Percentiles rank a stretch among this genome's conserved stretches.
Evolutionary conservation across 2,329 filamentous ascomycete genomes (phyloP).

Genomic region (Didymella pomorum): DNA sequence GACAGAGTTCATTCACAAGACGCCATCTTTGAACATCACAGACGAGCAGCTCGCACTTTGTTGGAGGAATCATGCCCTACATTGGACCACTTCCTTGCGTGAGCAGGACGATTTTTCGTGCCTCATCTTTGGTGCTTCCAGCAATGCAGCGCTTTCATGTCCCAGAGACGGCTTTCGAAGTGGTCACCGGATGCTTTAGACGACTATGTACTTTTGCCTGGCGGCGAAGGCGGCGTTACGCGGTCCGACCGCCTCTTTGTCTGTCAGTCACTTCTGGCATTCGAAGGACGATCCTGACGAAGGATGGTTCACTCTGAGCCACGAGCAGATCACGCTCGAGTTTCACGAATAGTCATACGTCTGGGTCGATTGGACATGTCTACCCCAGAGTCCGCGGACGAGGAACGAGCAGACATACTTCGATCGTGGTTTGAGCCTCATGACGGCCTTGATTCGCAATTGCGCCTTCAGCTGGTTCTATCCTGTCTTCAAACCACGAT

Average conservation of each 20-base stretch:
- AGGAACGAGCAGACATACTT: neutral
- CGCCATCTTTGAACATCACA: no score
- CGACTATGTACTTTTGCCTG: neutral
- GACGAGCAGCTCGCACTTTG: no score
- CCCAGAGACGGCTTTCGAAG: neutral
- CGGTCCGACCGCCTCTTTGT: neutral
- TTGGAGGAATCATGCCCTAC: no score
- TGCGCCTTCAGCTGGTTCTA: neutral
- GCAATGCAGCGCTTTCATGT: neutral
- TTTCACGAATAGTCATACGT: neutral
- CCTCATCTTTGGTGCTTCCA: neutral
- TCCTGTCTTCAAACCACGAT: neutral
- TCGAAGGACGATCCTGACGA: neutral
- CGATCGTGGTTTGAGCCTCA: neutral
- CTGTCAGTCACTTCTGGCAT: neutral
- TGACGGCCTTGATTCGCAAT: neutral
- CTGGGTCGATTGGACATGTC: neutral
- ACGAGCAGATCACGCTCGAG: neutral
- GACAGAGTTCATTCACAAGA: no score
- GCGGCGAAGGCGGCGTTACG: neutral
- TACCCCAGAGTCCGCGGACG: neutral
- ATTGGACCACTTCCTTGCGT: no score
- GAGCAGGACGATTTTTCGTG: no score
- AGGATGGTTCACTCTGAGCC: no score
- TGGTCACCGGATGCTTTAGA: neutral